These are phyloP conservation scores for Apium graveolens DNA, from an alignment of 129 eudicot species.

Conservation along the genomic window DNA sequence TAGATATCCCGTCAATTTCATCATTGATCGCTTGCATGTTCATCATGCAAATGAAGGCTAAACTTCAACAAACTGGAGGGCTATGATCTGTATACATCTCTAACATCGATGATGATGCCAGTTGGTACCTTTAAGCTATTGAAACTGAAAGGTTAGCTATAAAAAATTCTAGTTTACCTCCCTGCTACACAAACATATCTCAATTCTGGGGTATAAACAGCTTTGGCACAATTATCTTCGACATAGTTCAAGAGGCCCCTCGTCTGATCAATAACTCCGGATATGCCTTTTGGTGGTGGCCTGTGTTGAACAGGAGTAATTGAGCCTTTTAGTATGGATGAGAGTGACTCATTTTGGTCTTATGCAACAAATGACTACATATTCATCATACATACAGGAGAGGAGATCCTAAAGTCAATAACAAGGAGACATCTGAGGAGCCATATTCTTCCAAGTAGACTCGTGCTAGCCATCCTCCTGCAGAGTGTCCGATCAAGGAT, in stretches of 20 bases:
- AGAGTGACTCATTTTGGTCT: neutral
- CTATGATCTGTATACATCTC: too few relatives aligned
- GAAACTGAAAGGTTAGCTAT: neutral
- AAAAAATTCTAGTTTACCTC: conserved; percentile 36
- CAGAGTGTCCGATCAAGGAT: conserved; percentile 84
- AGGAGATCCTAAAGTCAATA: conserved; percentile 87
- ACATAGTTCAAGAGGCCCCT: conserved; percentile 87
- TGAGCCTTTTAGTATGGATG: neutral
- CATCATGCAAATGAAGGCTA: neutral
- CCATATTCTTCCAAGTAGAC: conserved; percentile 73
- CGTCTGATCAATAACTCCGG: conserved; percentile 96
- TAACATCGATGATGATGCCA: too few relatives aligned
- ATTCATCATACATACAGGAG: conserved; percentile 50
- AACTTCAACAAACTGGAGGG: neutral
- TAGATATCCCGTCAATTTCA: too few relatives aligned
- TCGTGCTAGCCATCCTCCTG: conserved; percentile 96
- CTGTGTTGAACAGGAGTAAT: conserved; percentile 16
- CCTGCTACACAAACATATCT: conserved; percentile 92
- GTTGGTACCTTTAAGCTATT: too few relatives aligned
- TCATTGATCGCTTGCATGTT: neutral
- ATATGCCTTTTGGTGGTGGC: conserved; percentile 82
- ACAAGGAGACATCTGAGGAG: conserved; percentile 50
- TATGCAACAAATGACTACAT: neutral
- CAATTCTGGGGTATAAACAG: conserved; percentile 75
- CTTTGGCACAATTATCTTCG: conserved; percentile 66